Conservation (phyloP, 345 rosid genomes). For the Salix suchowensis region DNA sequence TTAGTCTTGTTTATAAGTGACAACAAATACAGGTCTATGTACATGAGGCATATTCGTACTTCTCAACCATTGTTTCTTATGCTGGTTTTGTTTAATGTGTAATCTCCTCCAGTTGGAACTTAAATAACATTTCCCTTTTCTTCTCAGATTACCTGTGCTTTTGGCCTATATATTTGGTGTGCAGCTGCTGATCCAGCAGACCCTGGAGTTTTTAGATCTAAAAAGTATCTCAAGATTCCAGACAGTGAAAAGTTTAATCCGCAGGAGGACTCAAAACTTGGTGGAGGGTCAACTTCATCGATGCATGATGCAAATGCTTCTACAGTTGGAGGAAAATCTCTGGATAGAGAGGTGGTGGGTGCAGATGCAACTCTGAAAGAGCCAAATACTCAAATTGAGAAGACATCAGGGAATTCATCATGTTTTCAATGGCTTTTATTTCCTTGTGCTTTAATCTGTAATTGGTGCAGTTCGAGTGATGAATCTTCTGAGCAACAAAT, state of each 20-base stretch:
- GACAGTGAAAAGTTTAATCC: constrained; percentile 42
- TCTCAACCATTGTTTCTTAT: background rate
- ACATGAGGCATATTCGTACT: background rate
- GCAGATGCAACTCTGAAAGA: constrained; percentile 36
- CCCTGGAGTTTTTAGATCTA: constrained; percentile 25
- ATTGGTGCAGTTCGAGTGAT: constrained; percentile 43
- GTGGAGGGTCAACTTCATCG: constrained; percentile 57
- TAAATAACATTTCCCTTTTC: background rate
- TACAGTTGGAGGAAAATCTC: constrained; percentile 47
- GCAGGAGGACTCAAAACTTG: constrained; percentile 51
- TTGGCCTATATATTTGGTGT: constrained; percentile 27
- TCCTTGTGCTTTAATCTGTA: constrained; percentile 69
- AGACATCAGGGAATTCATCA: constrained; percentile 37
- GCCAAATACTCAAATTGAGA: constrained; percentile 23
- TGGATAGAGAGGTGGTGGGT: constrained; percentile 32
- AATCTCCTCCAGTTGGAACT: background rate
- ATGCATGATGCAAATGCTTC: constrained; percentile 42
- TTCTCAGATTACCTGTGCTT: constrained; percentile 22
- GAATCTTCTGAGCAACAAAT: constrained; percentile 64
- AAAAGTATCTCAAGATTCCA: constrained; percentile 59
- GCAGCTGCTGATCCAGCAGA: constrained; percentile 31
- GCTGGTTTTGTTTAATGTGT: background rate
- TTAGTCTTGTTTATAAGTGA: background rate
- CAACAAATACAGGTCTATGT: background rate
- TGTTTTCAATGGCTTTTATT: constrained; percentile 42